A percentile compares a stretch with the other conserved stretches of the same genome.
These are phyloP conservation scores for Entoloma clypeatum DNA, from an alignment of 1,284 basidiomycete species.

Conservation along the genomic window DNA sequence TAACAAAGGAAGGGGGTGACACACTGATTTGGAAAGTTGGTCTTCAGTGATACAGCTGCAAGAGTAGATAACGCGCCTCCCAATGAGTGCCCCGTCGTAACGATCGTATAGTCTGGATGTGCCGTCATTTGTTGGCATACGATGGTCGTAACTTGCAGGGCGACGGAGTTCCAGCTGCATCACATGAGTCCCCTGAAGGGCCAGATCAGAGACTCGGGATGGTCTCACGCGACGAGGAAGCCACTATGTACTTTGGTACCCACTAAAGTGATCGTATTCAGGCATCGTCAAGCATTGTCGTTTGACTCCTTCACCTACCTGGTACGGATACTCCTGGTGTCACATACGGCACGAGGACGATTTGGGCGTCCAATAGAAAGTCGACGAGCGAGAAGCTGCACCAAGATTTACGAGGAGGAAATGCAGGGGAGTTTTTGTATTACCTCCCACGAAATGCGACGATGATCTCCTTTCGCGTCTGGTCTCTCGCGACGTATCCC, in stretches of 20 bases:
- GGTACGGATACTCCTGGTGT: conserved; percentile 34
- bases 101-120: conserved; percentile 36
- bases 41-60: conserved; percentile 38
- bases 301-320: conserved; percentile 32
- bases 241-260: conserved; percentile 40
- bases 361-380: conserved; percentile 34
- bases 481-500: conserved; percentile 47
- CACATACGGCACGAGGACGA: conserved; percentile 34
- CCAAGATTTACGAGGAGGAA: conserved; percentile 7
- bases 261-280: conserved; percentile 22
- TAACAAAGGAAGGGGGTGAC: conserved; percentile 11
- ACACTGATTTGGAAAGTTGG: conserved; percentile 37
- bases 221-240: conserved; percentile 39
- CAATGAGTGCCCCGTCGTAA: conserved; percentile 46
- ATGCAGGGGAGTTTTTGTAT: conserved; percentile 1
- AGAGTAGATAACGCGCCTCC: conserved; percentile 45
- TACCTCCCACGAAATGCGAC: conserved; percentile 49
- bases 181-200: not conserved
- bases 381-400: conserved; percentile 33
- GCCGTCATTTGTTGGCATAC: conserved; percentile 24
- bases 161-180: conserved; percentile 46
- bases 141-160: conserved; percentile 27
- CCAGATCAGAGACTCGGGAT: not conserved
- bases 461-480: conserved; percentile 39
- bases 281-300: not conserved